Conservation (phyloP, 805 yeast genomes). For the Wickerhamomyces chambardii region DNA sequence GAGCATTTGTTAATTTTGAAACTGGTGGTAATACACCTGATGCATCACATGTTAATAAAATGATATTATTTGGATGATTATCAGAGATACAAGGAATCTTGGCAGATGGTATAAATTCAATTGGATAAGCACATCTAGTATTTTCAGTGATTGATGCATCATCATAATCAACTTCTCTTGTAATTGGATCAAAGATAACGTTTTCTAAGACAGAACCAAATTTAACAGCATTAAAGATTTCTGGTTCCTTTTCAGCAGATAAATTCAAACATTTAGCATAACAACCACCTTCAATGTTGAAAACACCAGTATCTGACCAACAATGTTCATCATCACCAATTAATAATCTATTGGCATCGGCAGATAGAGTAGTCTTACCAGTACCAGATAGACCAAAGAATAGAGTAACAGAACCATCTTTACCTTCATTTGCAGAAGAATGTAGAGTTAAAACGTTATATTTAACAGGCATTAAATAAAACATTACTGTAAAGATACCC, state of each 20-base stretch:
- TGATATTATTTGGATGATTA: conserved; percentile 85
- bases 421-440: conserved; percentile 93
- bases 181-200: conserved; percentile 70
- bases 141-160: conserved; percentile 85
- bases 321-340: conserved; percentile 99
- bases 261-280: conserved; percentile 95
- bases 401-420: conserved; percentile 90
- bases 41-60: conserved; percentile 94
- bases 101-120: conserved; percentile 93
- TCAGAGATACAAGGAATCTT: conserved; percentile 90
- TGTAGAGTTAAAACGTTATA: conserved; percentile 89
- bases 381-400: conserved; percentile 98
- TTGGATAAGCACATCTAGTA: conserved; percentile 98
- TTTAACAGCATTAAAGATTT: conserved; percentile 88
- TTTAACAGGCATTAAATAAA: conserved; percentile 94
- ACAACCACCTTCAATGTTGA: conserved; percentile 99
- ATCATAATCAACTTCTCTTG: conserved; percentile 80
- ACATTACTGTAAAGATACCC: conserved; percentile 98
- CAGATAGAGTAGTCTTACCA: conserved; percentile 95
- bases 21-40: conserved; percentile 97
- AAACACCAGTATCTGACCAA: conserved; percentile 98
- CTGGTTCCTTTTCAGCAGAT: conserved; percentile 91
- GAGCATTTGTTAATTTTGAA: conserved; percentile 85
- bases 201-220: conserved; percentile 95
- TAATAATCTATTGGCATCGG: conserved; percentile 87